Evolutionary conservation across 2,329 filamentous ascomycete genomes (phyloP).

Genomic region (Claviceps monticola): DNA sequence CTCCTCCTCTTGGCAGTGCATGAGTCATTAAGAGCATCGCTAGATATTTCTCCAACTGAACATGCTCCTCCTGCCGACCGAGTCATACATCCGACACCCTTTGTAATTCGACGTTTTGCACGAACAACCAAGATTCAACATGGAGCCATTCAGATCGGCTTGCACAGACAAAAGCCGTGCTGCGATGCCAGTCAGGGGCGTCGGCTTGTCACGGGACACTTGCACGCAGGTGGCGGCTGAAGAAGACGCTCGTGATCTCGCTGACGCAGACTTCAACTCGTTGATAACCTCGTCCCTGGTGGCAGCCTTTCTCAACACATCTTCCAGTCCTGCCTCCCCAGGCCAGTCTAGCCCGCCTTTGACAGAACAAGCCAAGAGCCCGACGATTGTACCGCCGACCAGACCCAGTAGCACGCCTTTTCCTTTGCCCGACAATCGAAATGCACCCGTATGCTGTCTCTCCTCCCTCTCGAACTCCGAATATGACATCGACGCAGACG

Average conservation of each 20-base stretch:
- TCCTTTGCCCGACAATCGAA: constrained; percentile 37
- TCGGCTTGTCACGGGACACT: constrained; percentile 1
- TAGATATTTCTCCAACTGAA: constrained; percentile 1
- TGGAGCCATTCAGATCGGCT: constrained; percentile 2
- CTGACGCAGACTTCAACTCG: constrained; percentile 20
- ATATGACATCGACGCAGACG: constrained; percentile 8
- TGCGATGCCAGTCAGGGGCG: constrained; percentile 3
- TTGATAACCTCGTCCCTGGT: constrained; percentile 25
- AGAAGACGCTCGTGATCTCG: constrained; percentile 3
- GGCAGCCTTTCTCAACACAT: constrained; percentile 22
- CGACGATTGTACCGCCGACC: constrained; percentile 20
- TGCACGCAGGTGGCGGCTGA: constrained; percentile 6
- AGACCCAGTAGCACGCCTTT: constrained; percentile 49
- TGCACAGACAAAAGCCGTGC: constrained; percentile 2
- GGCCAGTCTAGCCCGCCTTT: constrained; percentile 38
- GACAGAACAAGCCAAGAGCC: constrained; percentile 28
- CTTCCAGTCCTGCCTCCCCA: constrained; percentile 41
- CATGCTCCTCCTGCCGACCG: constrained; percentile 5
- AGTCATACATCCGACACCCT: background rate
- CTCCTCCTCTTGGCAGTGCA: background rate
- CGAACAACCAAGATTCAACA: background rate
- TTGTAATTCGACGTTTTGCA: background rate
- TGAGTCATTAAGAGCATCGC: background rate
- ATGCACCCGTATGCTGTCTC: constrained; percentile 16
- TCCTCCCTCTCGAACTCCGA: constrained; percentile 13